A percentile compares a stretch with the other conserved stretches of the same genome.
These are phyloP conservation scores for Penicillium polonicum DNA, from an alignment of 2,329 filamentous ascomycete species.

Conservation along the genomic window DNA sequence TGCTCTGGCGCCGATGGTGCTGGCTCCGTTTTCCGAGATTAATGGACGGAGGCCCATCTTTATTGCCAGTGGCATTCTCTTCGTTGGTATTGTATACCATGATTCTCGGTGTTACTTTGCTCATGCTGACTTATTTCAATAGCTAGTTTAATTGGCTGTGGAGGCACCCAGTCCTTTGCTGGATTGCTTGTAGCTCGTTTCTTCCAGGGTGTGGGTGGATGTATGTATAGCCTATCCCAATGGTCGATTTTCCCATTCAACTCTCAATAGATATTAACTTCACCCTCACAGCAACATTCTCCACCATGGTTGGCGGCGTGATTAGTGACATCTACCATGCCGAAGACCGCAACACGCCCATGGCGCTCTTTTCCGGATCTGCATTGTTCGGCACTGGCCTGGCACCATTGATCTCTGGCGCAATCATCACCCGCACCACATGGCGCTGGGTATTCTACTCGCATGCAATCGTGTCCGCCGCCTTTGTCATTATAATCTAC, in stretches of 20 bases:
- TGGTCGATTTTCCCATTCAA: too few species aligned
- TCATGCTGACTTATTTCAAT: constrained; percentile 14
- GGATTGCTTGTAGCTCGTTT: constrained; percentile 77
- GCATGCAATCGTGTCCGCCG: constrained; percentile 68
- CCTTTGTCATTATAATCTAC: constrained; percentile 63
- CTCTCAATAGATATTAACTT: background rate
- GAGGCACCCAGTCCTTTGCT: constrained; percentile 65
- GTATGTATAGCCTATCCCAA: constrained; percentile 45
- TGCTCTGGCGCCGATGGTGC: constrained; percentile 77
- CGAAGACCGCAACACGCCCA: constrained; percentile 77
- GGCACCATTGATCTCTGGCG: constrained; percentile 70
- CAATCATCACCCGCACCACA: constrained; percentile 63
- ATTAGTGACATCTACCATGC: constrained; percentile 82
- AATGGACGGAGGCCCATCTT: constrained; percentile 85
- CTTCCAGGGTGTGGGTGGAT: constrained; percentile 72
- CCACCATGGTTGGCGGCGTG: constrained; percentile 88
- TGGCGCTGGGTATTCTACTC: constrained; percentile 93
- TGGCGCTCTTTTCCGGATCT: constrained; percentile 81
- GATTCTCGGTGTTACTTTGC: background rate
- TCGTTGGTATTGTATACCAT: constrained; percentile 48
- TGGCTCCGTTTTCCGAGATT: constrained; percentile 85
- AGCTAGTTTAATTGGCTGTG: constrained; percentile 69
- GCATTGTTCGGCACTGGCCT: constrained; percentile 77
- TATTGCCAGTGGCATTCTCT: constrained; percentile 68
- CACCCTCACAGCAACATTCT: constrained; percentile 57